Base-by-base conservation (phyloP, 2,329 filamentous ascomycete species). In the Pezicula neosporulosa region DNA sequence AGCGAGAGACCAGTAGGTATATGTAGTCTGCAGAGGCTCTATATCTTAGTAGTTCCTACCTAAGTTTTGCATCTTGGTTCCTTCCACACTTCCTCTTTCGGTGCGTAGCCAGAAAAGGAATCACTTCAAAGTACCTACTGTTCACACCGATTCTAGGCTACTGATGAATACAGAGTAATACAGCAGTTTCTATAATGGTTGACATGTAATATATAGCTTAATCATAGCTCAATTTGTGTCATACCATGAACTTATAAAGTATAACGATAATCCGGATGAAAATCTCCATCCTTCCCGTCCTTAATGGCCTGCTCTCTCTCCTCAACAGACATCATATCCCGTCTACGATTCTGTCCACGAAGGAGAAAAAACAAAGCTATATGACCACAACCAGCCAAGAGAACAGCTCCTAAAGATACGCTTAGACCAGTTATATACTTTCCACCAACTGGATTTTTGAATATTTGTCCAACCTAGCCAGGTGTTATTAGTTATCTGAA, bases 391-490 rank as follows among this genome's bases (percentile, higher is more conserved):
- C 57, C 45, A 3, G 58, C 60, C 18, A 63, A 45, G 13, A 60
- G 18, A 8, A 56, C 57, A 8, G 58, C 59, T 15, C 56, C 60
- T 16, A 63, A 49, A 6, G 58, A 62, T 36, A 51, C 49, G 47
- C 59, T 59, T 10, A 63, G 50, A 7, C 60, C 60, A 18, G 57
- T 53, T 19, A 60, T 19, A 36, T 62, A 60, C 43, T 63, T 62
- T 8, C 60, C 60, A 44, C 61, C 50, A 38, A 48, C 49, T 6
- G 48, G 19, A 19, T 36, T 39, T 19, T 52, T 54, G 30, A 54
- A 54, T 19, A 54, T 49, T 33, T 54, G 52, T 12, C 52, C 52
- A 43, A 44, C 42, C 42, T 44, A 44, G 28, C n/a, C n/a, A n/a
- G n/a, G n/a, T n/a, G n/a, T 7, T 12, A 30, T 30, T 12, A 30